Evolutionary conservation across 2,329 filamentous ascomycete species (phyloP), one percentile per base, ranked within the genome.

Genomic region (Aspergillus brasiliensis): DNA sequence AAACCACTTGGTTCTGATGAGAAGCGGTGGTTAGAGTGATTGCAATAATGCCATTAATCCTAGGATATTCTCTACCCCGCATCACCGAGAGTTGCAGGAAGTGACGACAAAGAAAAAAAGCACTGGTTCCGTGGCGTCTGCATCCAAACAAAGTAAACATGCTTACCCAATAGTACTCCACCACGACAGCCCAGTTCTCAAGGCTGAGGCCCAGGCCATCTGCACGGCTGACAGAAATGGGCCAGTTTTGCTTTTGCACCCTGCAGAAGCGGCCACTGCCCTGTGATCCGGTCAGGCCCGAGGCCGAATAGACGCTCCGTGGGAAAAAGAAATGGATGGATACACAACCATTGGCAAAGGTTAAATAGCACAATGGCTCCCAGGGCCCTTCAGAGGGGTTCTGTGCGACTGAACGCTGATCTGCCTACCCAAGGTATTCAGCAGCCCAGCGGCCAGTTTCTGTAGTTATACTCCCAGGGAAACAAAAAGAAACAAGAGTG

Each of bases 1-100:
- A 80, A 80, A 63, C 75, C 75, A 0, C 61, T 84, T 51, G 83
- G 83, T 0, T 79, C 76, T 31, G 82, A 83, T 61, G 65, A 76
- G 37, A 67, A 64, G 51, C 51, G 27, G 21, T 65, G 63, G 63
- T 37, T 62, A 19, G 19, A 44, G 10, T 60, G 46, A 48, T 49
- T 17, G 23, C 46, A 8, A 17, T 17, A 10, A 28, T 38, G 17
- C 3, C 3, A 44, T n/a, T 19, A 28, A 11, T 34, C 13, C 31
- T 34, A 34, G 31, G 11, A 34, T 47, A 19, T 8, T 8, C 6
- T 46, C 10, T 58, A 28, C 46, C 46, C 46, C 46, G 46, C 46
- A 49, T 49, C n/a, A 34, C 31, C 31, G 27, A 17, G 40, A 44
- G 8, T 21, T 21, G 40, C 40, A 44, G 19, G 23, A 34, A 34